Percentiles rank a stretch among this genome's conserved stretches.
Evolutionary conservation across 495 filamentous ascomycete species (phyloP).

Genomic region (Tuber melanosporum): DNA sequence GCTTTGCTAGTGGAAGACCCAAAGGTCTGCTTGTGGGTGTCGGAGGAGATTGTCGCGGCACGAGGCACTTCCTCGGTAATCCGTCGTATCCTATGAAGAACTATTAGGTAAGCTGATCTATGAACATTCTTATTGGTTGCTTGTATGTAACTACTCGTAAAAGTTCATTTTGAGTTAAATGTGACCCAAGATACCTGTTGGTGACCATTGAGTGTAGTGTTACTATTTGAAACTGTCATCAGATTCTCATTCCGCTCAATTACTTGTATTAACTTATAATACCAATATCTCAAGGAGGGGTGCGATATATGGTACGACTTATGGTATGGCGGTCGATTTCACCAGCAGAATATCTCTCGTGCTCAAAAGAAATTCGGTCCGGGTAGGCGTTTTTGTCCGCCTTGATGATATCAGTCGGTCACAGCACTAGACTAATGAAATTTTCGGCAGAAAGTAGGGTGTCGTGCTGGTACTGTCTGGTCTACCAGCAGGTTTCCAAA

Average conservation of each 20-base stretch:
- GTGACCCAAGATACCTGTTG: not conserved
- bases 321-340: not conserved
- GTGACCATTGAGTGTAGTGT: not conserved
- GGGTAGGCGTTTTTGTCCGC: not conserved
- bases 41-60: not conserved
- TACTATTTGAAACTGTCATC: not conserved
- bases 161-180: not conserved
- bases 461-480: not conserved
- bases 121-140: not conserved
- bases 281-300: not conserved
- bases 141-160: not conserved
- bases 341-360: not conserved
- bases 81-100: not conserved
- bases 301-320: not conserved
- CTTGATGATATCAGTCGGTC: not conserved
- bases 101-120: not conserved
- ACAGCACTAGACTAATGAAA: not conserved
- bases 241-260: not conserved
- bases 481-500: not conserved
- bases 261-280: not conserved
- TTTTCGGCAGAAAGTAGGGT: not conserved
- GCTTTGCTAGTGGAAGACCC: not conserved
- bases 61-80: constrained; percentile 2
- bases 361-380: not conserved
- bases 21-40: not conserved